These are phyloP conservation scores for Trametes sanguinea DNA, from an alignment of 768 basidiomycete species.

Conservation along the genomic window DNA sequence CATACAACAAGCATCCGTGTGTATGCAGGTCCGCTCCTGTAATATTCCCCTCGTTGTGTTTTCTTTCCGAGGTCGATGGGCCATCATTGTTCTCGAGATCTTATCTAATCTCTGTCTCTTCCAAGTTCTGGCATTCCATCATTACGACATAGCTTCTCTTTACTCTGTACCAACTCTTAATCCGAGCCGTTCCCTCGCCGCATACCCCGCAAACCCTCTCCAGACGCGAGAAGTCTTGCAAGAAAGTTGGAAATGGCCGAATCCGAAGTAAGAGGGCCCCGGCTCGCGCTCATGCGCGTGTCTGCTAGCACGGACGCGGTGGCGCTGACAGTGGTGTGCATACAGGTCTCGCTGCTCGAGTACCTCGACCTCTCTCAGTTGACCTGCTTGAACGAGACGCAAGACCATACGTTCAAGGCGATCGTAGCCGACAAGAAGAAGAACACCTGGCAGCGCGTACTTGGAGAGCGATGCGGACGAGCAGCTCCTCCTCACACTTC, in stretches of 20 bases:
- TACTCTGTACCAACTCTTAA: conserved; percentile 25
- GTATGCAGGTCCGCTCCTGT: conserved; percentile 1
- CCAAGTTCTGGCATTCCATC: conserved; percentile 13
- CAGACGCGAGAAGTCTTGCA: neutral
- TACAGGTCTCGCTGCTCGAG: conserved; percentile 56
- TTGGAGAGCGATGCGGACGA: conserved; percentile 74
- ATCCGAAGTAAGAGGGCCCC: conserved; percentile 18
- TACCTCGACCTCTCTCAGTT: conserved; percentile 60
- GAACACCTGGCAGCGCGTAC: conserved; percentile 48
- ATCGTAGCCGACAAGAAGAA: conserved; percentile 46
- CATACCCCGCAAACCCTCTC: neutral
- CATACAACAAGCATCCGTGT: neutral
- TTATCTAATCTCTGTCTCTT: conserved; percentile 26
- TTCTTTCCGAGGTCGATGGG: too few relatives aligned
- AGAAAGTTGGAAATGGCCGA: conserved; percentile 15
- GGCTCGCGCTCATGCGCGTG: neutral
- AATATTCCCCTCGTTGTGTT: conserved; percentile 1
- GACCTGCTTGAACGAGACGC: conserved; percentile 70
- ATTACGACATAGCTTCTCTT: neutral
- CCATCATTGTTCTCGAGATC: conserved; percentile 14
- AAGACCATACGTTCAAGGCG: conserved; percentile 50
- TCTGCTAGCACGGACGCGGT: neutral
- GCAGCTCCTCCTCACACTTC: conserved; percentile 66
- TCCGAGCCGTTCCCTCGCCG: conserved; percentile 9
- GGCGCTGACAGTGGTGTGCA: neutral